A percentile compares a stretch with the other conserved stretches of the same genome.
These are phyloP conservation scores for Bauhinia variegata DNA, from an alignment of 306 rosid genomes.

Conservation along the genomic window DNA sequence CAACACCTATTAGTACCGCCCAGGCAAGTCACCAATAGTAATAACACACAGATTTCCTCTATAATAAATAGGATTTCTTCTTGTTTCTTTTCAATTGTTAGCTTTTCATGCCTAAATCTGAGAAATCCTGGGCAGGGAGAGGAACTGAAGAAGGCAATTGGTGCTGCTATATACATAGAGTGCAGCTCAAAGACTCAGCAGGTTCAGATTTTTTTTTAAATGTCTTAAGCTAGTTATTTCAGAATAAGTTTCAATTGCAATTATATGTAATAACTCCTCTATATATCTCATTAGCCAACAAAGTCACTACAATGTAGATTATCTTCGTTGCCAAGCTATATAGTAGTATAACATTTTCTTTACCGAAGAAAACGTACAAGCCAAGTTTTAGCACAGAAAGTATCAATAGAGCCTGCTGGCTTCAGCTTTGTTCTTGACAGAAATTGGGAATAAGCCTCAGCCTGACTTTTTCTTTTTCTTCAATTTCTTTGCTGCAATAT, in stretches of 20 bases:
- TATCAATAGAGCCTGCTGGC: too few relatives aligned
- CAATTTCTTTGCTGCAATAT: not conserved
- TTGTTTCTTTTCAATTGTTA: not conserved
- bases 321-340: too few relatives aligned
- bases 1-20: slow-evolving; percentile 55
- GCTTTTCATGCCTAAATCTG: slow-evolving; percentile 7
- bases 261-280: too few relatives aligned
- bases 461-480: too few relatives aligned
- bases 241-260: too few relatives aligned
- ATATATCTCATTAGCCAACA: too few relatives aligned
- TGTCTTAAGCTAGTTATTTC: not conserved
- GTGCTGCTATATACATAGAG: slow-evolving; percentile 87
- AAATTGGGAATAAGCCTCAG: too few relatives aligned
- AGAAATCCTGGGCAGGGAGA: slow-evolving; percentile 66
- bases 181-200: slow-evolving; percentile 98
- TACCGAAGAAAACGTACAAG: too few relatives aligned
- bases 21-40: slow-evolving; percentile 48
- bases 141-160: slow-evolving; percentile 89
- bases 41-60: not conserved
- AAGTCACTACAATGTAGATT: too few relatives aligned
- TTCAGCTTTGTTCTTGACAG: too few relatives aligned
- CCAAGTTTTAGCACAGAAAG: too few relatives aligned
- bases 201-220: slow-evolving; percentile 43
- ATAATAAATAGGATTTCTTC: not conserved
- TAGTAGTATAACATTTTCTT: too few relatives aligned